phyloP scores from a whole-genome alignment of 768 basidiomycete genomes.

The Phlebiopsis gigantea region DNA sequence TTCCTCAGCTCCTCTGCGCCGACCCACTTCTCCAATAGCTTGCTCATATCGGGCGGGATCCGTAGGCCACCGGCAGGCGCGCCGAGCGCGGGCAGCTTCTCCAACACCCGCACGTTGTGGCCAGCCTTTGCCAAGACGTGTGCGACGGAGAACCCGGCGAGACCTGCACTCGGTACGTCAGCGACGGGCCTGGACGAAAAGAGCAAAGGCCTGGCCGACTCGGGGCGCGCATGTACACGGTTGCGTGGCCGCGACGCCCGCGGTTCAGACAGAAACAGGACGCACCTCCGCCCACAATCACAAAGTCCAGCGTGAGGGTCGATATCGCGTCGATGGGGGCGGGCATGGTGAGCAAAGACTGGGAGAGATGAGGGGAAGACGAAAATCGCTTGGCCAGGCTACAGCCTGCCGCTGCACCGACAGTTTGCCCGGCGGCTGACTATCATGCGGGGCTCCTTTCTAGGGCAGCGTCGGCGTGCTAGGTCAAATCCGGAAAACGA shows the following conservation, averaged over 20 bases:
- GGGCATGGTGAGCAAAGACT: slow-evolving; percentile 13
- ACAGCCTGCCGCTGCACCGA: background rate
- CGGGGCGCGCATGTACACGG: background rate
- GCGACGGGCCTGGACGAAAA: background rate
- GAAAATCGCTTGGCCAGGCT: too few relatives aligned
- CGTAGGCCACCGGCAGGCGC: slow-evolving; percentile 36
- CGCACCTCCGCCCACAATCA: slow-evolving; percentile 44
- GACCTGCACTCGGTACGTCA: slow-evolving; percentile 24
- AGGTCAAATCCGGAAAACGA: background rate
- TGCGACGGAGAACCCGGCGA: slow-evolving; percentile 53
- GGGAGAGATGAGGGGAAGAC: background rate
- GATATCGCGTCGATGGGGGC: slow-evolving; percentile 19
- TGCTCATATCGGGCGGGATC: slow-evolving; percentile 55
- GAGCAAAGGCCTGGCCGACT: background rate
- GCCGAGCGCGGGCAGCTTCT: slow-evolving; percentile 37
- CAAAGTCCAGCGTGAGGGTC: slow-evolving; percentile 32
- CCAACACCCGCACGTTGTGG: slow-evolving; percentile 53
- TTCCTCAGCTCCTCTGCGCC: slow-evolving; percentile 39
- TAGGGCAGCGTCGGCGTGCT: background rate
- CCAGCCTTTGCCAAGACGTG: slow-evolving; percentile 50
- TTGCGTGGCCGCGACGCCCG: background rate
- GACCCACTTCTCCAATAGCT: slow-evolving; percentile 52
- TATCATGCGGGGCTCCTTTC: background rate
- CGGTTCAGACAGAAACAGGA: background rate
- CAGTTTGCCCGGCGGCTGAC: background rate